Evolutionary conservation across 2,329 filamentous ascomycete species (phyloP), one percentile per base, ranked within the genome.

Genomic region (Fusarium robinianum): DNA sequence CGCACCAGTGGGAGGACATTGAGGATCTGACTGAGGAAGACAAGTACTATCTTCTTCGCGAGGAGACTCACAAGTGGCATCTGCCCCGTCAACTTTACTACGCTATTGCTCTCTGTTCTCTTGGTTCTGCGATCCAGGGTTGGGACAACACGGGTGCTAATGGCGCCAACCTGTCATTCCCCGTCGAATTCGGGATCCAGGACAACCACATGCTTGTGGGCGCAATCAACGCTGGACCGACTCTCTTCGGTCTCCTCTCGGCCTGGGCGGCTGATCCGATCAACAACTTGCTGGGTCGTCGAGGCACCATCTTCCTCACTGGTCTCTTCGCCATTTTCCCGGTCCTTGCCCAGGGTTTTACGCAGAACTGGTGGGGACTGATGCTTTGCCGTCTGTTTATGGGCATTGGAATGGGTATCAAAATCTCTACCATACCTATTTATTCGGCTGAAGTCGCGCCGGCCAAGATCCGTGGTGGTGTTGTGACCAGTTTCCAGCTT

Each of bases 401-500:
- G 27, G 83, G 83, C 10, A 56, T 84, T 0, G 81, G 81, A 7
- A 84, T 84, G 77, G 81, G 81, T 2, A 57, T 78, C 26, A 71
- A 72, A 23, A 64, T 65, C 23, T 65, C 65, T 4, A 77, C 74
- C 0, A 71, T 78, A 1, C 76, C 77, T 0, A 70, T 80, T n/a
- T 78, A 72, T 51, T 73, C 74, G 0, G 75, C 77, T 6, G 77
- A 80, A 46, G 73, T 72, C 45, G 65, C 73, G 0, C 77, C 77
- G 0, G 69, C 74, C 1, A 62, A 63, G 5, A 76, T 79, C 42
- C 71, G 76, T 7, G 76, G 76, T 4, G 74, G 70, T 1, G 56
- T 79, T 2, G 74, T 77, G 12, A 78, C 75, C 61, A 71, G 66
- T 1, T 79, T 74, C 67, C 75, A 79, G 55, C 58, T 79, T 7